phyloP scores from a whole-genome alignment of 192 early-diverging fungal species.

The Rhizophagus clarus region DNA sequence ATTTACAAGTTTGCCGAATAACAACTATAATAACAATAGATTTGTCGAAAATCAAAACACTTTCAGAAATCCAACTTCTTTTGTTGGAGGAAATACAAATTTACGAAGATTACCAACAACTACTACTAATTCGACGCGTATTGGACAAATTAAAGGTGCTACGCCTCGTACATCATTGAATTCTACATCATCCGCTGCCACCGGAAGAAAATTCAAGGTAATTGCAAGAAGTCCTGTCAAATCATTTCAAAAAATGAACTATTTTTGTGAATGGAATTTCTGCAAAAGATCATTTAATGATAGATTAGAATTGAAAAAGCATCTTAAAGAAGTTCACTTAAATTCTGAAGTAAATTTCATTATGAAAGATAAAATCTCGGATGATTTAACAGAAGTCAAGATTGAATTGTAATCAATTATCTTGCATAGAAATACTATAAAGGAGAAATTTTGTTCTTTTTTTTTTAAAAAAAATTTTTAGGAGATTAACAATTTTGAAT shows the following conservation, averaged over 20 bases:
- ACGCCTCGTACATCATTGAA: background rate
- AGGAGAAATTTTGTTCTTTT: too few relatives aligned
- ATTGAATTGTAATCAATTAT: too few relatives aligned
- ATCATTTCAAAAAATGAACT: background rate
- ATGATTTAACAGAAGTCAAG: background rate
- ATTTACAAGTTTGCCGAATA: background rate
- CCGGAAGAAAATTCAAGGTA: background rate
- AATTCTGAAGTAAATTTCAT: background rate
- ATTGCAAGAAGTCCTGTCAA: background rate
- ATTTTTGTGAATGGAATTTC: conserved; percentile 1
- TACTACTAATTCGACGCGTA: background rate
- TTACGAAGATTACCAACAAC: background rate
- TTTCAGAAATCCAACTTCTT: background rate
- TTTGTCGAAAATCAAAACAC: background rate
- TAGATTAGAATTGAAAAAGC: background rate
- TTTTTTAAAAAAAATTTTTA: too few relatives aligned
- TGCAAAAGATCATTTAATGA: background rate
- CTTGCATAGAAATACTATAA: too few relatives aligned
- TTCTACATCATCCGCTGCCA: background rate
- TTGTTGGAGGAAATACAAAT: too few relatives aligned
- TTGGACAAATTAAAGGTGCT: background rate
- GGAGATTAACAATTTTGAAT: too few relatives aligned
- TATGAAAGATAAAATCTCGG: background rate
- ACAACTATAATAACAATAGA: background rate
- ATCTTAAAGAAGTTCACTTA: background rate